Evolutionary conservation across 2,329 filamentous ascomycete genomes (phyloP).

Genomic region (Trichophaea hybrida): DNA sequence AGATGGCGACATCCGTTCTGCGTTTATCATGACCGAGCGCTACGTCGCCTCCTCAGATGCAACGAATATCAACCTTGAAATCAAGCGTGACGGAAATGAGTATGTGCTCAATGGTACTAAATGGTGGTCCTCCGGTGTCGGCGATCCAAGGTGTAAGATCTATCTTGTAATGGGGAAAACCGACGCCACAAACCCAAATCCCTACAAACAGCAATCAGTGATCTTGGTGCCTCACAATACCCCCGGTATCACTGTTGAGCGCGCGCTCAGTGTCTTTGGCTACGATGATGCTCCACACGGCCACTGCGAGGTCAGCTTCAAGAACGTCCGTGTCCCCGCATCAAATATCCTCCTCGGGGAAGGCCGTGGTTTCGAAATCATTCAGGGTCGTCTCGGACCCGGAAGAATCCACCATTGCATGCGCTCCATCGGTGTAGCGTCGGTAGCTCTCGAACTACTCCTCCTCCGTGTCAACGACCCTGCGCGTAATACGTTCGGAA

Average conservation of each 20-base stretch:
- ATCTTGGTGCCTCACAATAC: slow-evolving; percentile 69
- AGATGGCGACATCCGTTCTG: slow-evolving; percentile 71
- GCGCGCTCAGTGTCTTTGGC: slow-evolving; percentile 87
- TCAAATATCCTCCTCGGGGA: slow-evolving; percentile 80
- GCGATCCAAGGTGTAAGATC: slow-evolving; percentile 79
- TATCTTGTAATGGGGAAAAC: slow-evolving; percentile 97
- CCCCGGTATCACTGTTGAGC: slow-evolving; percentile 78
- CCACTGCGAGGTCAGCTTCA: slow-evolving; percentile 82
- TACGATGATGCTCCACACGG: slow-evolving; percentile 98
- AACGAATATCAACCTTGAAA: slow-evolving; percentile 77
- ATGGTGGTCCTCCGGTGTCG: slow-evolving; percentile 98
- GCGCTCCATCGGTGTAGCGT: slow-evolving; percentile 81
- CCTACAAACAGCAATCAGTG: slow-evolving; percentile 86
- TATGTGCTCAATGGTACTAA: slow-evolving; percentile 89
- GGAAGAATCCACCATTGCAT: slow-evolving; percentile 97
- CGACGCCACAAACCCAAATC: slow-evolving; percentile 56
- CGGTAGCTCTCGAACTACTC: slow-evolving; percentile 88
- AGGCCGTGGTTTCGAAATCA: slow-evolving; percentile 93
- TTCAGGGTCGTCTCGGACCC: slow-evolving; percentile 88
- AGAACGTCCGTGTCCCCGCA: slow-evolving; percentile 75
- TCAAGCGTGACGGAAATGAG: slow-evolving; percentile 67
- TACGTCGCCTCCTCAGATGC: slow-evolving; percentile 81
- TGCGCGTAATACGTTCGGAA: slow-evolving; percentile 78
- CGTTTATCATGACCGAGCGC: slow-evolving; percentile 89
- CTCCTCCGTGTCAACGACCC: slow-evolving; percentile 88